Evolutionary conservation across 768 basidiomycete genomes (phyloP).

Genomic region (Wakefieldia striispora): DNA sequence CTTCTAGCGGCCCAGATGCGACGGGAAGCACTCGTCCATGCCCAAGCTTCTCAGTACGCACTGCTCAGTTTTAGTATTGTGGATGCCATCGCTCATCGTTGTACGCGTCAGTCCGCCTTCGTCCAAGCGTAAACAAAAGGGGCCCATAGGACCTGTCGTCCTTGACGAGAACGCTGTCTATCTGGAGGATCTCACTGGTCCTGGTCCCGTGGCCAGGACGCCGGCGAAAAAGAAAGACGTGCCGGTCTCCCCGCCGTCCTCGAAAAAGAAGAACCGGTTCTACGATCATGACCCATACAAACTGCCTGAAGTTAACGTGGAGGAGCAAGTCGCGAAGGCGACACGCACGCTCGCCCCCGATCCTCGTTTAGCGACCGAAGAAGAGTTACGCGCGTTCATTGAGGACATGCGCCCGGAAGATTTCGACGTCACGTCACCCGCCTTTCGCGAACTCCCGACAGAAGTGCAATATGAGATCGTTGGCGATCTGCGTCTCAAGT

Average conservation of each 20-base stretch:
- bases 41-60: constrained; percentile 43
- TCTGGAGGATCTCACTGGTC: constrained; percentile 76
- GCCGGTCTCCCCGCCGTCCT: constrained; percentile 43
- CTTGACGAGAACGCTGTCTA: constrained; percentile 79
- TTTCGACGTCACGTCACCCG: constrained; percentile 86
- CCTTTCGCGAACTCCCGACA: constrained; percentile 89
- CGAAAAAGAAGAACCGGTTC: constrained; percentile 61
- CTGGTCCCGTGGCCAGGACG: constrained; percentile 50
- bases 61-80: neutral
- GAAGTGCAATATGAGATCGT: constrained; percentile 99
- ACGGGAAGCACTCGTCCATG: constrained; percentile 76
- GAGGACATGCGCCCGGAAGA: constrained; percentile 96
- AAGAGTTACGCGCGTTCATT: constrained; percentile 89
- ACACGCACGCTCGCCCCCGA: constrained; percentile 68
- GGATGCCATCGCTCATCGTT: neutral
- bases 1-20: constrained; percentile 93
- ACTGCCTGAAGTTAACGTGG: constrained; percentile 81
- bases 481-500: constrained; percentile 91
- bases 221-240: constrained; percentile 34
- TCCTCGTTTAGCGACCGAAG: constrained; percentile 93
- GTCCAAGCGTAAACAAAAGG: constrained; percentile 47
- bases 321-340: constrained; percentile 58
- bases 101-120: constrained; percentile 18
- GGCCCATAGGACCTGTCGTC: constrained; percentile 42
- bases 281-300: constrained; percentile 88